A percentile compares a stretch with the other conserved stretches of the same genome.
Evolutionary conservation across 2,329 filamentous ascomycete species (phyloP).

Genomic region (Lojkania enalia): DNA sequence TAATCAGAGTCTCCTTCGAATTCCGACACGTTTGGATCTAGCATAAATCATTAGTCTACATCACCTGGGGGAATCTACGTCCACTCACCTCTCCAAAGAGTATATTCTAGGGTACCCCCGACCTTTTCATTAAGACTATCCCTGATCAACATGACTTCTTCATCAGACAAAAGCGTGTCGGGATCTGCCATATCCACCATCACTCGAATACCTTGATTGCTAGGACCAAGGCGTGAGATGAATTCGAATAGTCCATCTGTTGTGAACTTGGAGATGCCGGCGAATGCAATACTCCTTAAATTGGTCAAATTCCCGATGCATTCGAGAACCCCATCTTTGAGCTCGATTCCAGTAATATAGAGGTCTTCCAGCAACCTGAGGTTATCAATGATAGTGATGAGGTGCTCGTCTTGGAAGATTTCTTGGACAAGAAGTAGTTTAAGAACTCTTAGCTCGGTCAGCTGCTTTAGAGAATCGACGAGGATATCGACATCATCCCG

Average conservation of each 20-base stretch:
- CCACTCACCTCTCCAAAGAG: conserved; percentile 46
- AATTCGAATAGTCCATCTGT: conserved; percentile 54
- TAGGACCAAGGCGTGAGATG: conserved; percentile 44
- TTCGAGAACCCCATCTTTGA: conserved; percentile 54
- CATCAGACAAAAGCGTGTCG: conserved; percentile 45
- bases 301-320: conserved; percentile 52
- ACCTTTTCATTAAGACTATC: conserved; percentile 45
- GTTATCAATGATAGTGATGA: conserved; percentile 51
- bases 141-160: conserved; percentile 44
- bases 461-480: conserved; percentile 55
- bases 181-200: conserved; percentile 52
- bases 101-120: conserved; percentile 51
- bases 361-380: conserved; percentile 59
- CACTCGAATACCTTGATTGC: conserved; percentile 49
- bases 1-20: conserved; percentile 52
- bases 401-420: conserved; percentile 55
- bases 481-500: conserved; percentile 55
- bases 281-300: conserved; percentile 58
- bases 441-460: conserved; percentile 58
- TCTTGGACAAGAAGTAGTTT: conserved; percentile 57
- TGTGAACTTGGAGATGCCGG: conserved; percentile 60
- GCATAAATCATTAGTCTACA: background rate
- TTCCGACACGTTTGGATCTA: conserved; percentile 52
- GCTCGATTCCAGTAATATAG: conserved; percentile 58
- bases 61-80: conserved; percentile 10